Percentiles rank a stretch among this genome's conserved stretches.
Evolutionary conservation across 192 early-diverging fungal species (phyloP).

Genomic region (Linnemannia schmuckeri): DNA sequence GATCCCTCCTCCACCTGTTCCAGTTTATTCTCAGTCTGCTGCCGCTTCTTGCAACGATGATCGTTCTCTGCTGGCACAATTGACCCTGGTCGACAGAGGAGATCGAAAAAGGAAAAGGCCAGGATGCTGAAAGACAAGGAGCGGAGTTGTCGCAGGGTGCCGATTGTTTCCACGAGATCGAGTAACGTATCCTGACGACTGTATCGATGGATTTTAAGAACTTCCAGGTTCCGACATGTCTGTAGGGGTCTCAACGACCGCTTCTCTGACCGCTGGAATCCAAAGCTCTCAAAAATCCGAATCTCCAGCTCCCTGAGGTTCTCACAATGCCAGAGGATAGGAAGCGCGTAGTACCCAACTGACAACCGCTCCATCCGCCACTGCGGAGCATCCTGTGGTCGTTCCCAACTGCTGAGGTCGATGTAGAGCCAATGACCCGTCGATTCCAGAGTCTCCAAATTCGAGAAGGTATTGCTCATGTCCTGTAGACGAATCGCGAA

Average conservation of each 20-base stretch:
- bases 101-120: not conserved
- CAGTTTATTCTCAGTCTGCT: not conserved
- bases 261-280: constrained; percentile 5
- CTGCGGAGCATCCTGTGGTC: not conserved
- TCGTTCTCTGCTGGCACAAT: not conserved
- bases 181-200: not conserved
- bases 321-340: not conserved
- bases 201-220: not conserved
- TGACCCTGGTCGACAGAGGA: not conserved
- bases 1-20: not conserved
- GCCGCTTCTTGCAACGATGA: not conserved
- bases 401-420: not conserved
- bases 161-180: constrained; percentile 6
- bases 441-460: not conserved
- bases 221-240: not conserved
- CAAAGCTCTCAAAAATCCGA: not conserved
- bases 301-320: constrained; percentile 3
- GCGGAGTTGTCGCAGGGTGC: not conserved
- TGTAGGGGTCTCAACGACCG: not conserved
- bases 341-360: not conserved
- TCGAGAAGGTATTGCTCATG: not conserved
- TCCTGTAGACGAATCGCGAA: not conserved
- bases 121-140: not conserved
- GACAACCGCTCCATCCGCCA: not conserved
- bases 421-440: not conserved